Conservation (phyloP, 495 filamentous ascomycete genomes). For the Neurospora sublineolata region DNA sequence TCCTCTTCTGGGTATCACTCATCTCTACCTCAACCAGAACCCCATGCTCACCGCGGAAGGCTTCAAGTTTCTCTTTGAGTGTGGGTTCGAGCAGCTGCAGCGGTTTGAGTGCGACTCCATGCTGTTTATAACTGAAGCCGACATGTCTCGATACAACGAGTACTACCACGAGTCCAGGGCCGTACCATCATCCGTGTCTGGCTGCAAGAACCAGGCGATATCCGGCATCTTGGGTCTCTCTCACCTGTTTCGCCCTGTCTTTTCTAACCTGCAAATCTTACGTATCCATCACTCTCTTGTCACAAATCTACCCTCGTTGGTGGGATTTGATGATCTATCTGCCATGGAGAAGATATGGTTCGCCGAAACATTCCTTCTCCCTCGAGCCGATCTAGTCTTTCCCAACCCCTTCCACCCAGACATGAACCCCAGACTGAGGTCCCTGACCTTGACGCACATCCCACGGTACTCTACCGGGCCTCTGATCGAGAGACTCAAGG, state of each 20-base stretch:
- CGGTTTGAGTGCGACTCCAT: conserved; percentile 32
- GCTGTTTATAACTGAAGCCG: background rate
- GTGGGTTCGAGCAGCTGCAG: conserved; percentile 25
- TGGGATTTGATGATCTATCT: conserved; percentile 9
- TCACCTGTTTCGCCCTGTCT: conserved; percentile 33
- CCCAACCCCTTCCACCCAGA: conserved; percentile 31
- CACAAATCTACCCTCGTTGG: conserved; percentile 28
- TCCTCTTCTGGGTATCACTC: conserved; percentile 22
- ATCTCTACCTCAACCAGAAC: conserved; percentile 32
- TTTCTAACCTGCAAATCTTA: conserved; percentile 31
- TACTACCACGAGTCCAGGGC: background rate
- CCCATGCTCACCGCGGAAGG: conserved; percentile 20
- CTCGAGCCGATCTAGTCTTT: conserved; percentile 25
- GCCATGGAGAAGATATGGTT: conserved; percentile 18
- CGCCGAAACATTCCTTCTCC: conserved; percentile 27
- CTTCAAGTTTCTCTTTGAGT: conserved; percentile 18
- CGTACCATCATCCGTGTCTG: background rate
- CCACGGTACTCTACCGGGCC: conserved; percentile 30
- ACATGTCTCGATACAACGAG: background rate
- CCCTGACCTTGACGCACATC: conserved; percentile 28
- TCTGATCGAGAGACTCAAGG: conserved; percentile 24
- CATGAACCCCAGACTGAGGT: conserved; percentile 34
- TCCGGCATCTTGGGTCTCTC: conserved; percentile 24
- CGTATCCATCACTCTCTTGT: conserved; percentile 39
- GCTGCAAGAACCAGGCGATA: conserved; percentile 6